A percentile compares a stretch with the other conserved stretches of the same genome.
These are phyloP conservation scores for Melocanna baccifera DNA, from an alignment of 176 grass and related monocot genomes.

Conservation along the genomic window DNA sequence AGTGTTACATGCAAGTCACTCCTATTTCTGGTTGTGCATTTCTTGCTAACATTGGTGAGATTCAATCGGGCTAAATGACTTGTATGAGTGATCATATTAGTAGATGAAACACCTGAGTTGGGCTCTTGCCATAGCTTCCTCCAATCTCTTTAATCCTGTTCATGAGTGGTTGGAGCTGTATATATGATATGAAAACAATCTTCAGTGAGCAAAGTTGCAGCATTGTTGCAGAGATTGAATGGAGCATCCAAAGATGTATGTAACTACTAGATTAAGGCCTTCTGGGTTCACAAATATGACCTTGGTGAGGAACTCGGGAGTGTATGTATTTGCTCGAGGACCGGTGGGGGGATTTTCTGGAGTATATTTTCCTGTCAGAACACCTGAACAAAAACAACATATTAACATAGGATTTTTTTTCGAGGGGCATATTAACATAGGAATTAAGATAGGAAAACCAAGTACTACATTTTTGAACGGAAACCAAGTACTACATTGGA, in stretches of 20 bases:
- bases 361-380: slow-evolving; percentile 46
- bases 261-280: background rate
- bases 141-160: slow-evolving; percentile 82
- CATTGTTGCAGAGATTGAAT: background rate
- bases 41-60: too few species aligned
- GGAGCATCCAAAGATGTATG: background rate
- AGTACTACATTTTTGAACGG: too few species aligned
- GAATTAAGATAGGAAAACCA: too few species aligned
- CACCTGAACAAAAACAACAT: slow-evolving; percentile 29
- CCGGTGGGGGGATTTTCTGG: slow-evolving; percentile 43
- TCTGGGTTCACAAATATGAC: background rate
- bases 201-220: slow-evolving; percentile 3
- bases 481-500: background rate
- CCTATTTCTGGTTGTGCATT: too few species aligned
- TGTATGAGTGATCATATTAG: too few species aligned
- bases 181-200: background rate
- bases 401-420: background rate
- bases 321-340: slow-evolving; percentile 38
- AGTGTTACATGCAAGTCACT: too few species aligned
- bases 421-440: background rate
- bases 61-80: too few species aligned
- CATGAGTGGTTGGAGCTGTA: slow-evolving; percentile 84
- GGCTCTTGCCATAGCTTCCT: slow-evolving; percentile 65
- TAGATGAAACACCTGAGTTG: slow-evolving; percentile 58
- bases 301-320: slow-evolving; percentile 47